These are phyloP conservation scores for Tolypocladium tundrense DNA, from an alignment of 2,329 filamentous ascomycete genomes.

Conservation along the genomic window DNA sequence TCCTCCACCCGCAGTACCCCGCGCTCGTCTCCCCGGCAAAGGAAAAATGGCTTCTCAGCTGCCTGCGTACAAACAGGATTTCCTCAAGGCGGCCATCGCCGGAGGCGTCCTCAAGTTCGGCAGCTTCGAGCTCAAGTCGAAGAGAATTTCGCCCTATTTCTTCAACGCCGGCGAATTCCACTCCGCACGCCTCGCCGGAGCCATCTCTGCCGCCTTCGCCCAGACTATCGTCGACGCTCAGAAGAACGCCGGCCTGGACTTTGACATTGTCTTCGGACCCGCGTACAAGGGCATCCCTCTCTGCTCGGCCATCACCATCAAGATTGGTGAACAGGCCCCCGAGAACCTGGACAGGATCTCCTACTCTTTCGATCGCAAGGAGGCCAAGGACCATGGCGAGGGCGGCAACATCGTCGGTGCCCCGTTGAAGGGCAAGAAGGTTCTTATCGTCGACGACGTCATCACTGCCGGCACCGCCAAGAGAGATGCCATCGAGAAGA, in stretches of 20 bases:
- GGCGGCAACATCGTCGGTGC: slow-evolving; percentile 89
- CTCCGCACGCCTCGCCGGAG: slow-evolving; percentile 63
- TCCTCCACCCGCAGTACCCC: not conserved
- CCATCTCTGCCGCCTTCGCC: slow-evolving; percentile 76
- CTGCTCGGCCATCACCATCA: slow-evolving; percentile 65
- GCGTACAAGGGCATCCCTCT: slow-evolving; percentile 97
- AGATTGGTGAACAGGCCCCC: slow-evolving; percentile 61
- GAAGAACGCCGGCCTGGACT: slow-evolving; percentile 34
- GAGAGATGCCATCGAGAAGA: slow-evolving; percentile 83
- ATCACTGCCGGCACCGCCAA: slow-evolving; percentile 94
- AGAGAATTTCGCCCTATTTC: slow-evolving; percentile 88
- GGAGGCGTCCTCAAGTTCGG: slow-evolving; percentile 71
- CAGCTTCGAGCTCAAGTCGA: slow-evolving; percentile 83
- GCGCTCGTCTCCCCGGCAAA: not conserved
- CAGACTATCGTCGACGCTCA: slow-evolving; percentile 44
- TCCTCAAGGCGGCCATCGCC: slow-evolving; percentile 58
- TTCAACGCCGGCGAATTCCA: slow-evolving; percentile 94
- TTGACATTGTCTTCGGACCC: slow-evolving; percentile 86
- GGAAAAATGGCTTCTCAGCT: slow-evolving; percentile 25
- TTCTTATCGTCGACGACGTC: slow-evolving; percentile 92
- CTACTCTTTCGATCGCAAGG: slow-evolving; percentile 93
- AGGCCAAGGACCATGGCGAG: slow-evolving; percentile 92
- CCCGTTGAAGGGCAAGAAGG: slow-evolving; percentile 69
- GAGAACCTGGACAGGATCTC: slow-evolving; percentile 57
- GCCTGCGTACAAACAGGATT: slow-evolving; percentile 58